phyloP scores from a whole-genome alignment of 441 rosid species.

The Gossypium lobatum region DNA sequence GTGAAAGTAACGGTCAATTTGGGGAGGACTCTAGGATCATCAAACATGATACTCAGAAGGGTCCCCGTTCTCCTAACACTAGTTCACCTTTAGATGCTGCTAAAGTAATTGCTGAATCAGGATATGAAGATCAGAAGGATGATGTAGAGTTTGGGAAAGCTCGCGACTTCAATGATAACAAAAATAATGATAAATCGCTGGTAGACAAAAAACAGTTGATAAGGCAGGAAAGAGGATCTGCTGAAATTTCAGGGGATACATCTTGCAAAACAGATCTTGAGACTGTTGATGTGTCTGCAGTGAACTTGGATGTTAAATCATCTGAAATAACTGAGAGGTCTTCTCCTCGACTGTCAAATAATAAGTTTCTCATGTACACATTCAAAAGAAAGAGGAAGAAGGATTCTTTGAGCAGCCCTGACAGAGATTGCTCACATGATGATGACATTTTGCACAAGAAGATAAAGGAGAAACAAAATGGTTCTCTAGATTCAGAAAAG shows the following conservation, averaged over 20 bases:
- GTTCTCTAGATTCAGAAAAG: constrained; percentile 33
- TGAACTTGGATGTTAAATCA: constrained; percentile 23
- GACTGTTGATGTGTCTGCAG: constrained; percentile 12
- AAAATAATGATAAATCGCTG: constrained; percentile 17
- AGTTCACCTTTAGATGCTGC: constrained; percentile 20
- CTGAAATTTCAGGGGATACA: constrained; percentile 26
- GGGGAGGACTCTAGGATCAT: constrained; percentile 17
- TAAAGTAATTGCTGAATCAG: constrained; percentile 18
- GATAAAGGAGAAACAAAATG: constrained; percentile 36
- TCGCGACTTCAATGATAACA: constrained; percentile 13
- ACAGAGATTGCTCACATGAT: constrained; percentile 36
- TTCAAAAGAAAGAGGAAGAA: constrained; percentile 64
- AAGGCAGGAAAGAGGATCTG: constrained; percentile 29
- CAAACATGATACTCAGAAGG: constrained; percentile 20
- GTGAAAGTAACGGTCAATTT: constrained; percentile 16
- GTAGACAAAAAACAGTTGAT: constrained; percentile 21
- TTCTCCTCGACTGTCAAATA: constrained; percentile 30
- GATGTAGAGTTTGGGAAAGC: constrained; percentile 16
- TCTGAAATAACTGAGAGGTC: constrained; percentile 30
- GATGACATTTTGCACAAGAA: constrained; percentile 26
- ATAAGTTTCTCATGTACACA: constrained; percentile 66
- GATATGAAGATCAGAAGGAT: constrained; percentile 15
- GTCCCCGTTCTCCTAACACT: constrained; percentile 13
- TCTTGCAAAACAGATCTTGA: constrained; percentile 24
- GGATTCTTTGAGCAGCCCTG: constrained; percentile 48